These are phyloP conservation scores for Friedmanniomyces endolithicus DNA, from an alignment of 495 filamentous ascomycete species.

Conservation along the genomic window DNA sequence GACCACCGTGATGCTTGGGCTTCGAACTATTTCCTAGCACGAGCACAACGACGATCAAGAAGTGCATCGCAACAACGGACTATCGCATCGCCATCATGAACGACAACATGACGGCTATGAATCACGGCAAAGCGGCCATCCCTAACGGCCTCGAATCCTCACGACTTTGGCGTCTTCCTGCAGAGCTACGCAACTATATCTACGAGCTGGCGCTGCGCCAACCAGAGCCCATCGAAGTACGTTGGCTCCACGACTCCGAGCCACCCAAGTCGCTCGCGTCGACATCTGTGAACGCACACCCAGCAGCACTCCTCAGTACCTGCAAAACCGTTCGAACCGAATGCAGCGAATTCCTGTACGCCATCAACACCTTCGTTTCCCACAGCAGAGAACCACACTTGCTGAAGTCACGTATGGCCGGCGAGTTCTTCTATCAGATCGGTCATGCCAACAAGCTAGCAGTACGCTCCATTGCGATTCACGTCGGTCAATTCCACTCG, in stretches of 20 bases:
- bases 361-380: neutral
- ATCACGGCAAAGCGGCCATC: neutral
- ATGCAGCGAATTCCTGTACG: neutral
- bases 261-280: neutral
- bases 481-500: neutral
- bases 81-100: neutral
- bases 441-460: neutral
- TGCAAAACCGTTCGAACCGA: neutral
- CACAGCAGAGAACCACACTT: neutral
- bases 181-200: neutral
- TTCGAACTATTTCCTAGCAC: no score
- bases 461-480: neutral
- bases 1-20: no score
- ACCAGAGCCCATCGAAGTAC: neutral
- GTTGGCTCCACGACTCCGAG: neutral
- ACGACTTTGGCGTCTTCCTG: neutral
- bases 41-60: neutral
- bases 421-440: neutral
- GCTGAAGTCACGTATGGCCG: neutral
- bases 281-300: neutral
- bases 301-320: neutral
- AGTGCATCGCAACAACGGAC: neutral
- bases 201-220: neutral
- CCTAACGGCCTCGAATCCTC: neutral
- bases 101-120: neutral